Base-by-base conservation (phyloP, 371 early-diverging fungal species). In the Mucor plumbeus region DNA sequence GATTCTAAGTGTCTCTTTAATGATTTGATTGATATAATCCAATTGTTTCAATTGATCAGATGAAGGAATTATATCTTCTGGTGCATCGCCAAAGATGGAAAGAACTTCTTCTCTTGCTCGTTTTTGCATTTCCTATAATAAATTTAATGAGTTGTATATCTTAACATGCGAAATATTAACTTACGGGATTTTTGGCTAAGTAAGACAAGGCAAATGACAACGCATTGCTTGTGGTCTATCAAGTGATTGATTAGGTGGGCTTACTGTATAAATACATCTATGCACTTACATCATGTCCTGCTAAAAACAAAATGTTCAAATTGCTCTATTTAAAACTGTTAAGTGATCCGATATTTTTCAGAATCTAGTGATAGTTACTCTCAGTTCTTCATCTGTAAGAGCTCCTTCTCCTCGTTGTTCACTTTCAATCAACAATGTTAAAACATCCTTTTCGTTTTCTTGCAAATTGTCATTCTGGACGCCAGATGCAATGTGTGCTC, bases 11-110 rank as follows among this genome's bases (percentile, higher is more conserved):
- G n/a, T n/a, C 50, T 71, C 72, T 68, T 72, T 72, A 47, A 84
- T 77, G 36, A 83, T 71, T 60, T 70, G 70, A 60, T 82, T 79
- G n/a, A 83, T 40, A 59, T 85, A 85, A n/a, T 68, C 66, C 60
- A 88, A 68, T 43, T 81, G 62, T 10, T 65, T 57, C 14, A 78
- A 63, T 63, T 85, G 75, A 44, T 79, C 78, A 43, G 72, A 64
- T 19, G 76, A 69, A 9, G 80, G 84, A 1, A 60, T 6, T 4
- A 59, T 35, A 53, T 67, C 61, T n/a, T 17, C 26, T 0, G 59
- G 60, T 1, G 55, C 58, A 36, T 69, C 62, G 13, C 72, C 75
- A n/a, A 70, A 38, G 0, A 72, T 60, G 7, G 31, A 47, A 7
- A 57, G 38, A 4, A 59, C 44, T 54, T 58, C 64, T 39, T 65